Evolutionary conservation across 1,284 basidiomycete genomes (phyloP), one percentile per base, ranked within the genome.

Genomic region (Ustilago nuda): DNA sequence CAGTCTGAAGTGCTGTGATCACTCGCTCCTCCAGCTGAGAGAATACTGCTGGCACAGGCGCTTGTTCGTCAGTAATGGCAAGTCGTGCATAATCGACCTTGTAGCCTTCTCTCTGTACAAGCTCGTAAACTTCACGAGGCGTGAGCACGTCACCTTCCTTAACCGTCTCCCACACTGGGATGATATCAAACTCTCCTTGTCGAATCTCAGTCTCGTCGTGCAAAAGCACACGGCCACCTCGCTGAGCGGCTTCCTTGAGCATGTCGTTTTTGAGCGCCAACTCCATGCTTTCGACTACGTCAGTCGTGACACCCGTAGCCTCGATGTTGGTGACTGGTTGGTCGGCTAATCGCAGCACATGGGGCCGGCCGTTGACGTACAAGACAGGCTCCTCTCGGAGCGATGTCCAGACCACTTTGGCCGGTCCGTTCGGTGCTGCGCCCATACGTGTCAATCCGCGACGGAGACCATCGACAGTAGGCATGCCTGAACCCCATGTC

Each of bases 181-280:
- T 77, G 17, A 88, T 84, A 19, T 84, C 90, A 87, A 95, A 99
- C 2, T 91, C 89, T 1, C 96, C 96, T 0, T 94, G 93, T 35
- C 93, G 90, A 69, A 95, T 94, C 86, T 98, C 95, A 19, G 96
- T 90, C 87, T 99, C 97, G 83, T 99, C 97, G 78, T 99, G 97
- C 36, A 88, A 72, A 19, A 99, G 88, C 41, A 99, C 91, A 35
- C 94, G 91, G 2, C 95, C 95, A 33, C 90, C 87, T n/a, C 91
- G 90, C 58, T 88, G 87, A 53, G 89, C 88, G 33, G 95, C 89
- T 86, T 99, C 97, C 2, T 89, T 88, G 23, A 98, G 87, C 15
- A 99, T 91, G 82, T 99, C 97, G 52, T 90, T 89, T 88, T 99
- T 98, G 82, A 99, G 91, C 69, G 89, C 91, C 48, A 89, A 87